phyloP scores from a whole-genome alignment of 257 asterid genomes.

The Solanum neorickii region DNA sequence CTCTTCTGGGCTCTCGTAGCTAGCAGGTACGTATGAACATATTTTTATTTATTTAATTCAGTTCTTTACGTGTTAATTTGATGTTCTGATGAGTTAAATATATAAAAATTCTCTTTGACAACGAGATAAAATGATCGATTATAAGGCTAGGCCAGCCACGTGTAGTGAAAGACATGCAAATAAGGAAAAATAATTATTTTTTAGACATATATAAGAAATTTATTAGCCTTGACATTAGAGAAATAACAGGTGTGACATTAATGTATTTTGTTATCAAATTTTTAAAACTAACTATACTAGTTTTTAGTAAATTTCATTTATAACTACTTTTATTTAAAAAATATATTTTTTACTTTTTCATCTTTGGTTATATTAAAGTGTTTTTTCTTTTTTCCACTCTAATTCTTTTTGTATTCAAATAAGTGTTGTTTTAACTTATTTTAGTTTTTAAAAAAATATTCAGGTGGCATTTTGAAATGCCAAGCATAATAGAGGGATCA shows the following conservation, averaged over 20 bases:
- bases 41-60: not conserved
- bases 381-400: not conserved
- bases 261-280: not conserved
- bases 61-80: not conserved
- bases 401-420: too few relatives aligned
- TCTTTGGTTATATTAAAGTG: not conserved
- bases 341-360: too few relatives aligned
- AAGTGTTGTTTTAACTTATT: too few relatives aligned
- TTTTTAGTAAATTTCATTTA: not conserved
- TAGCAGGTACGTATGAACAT: conserved; percentile 17
- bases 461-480: conserved; percentile 53
- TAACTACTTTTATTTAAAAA: not conserved
- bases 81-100: not conserved
- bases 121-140: not conserved
- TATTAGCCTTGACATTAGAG: not conserved
- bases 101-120: not conserved
- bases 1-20: conserved; percentile 50
- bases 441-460: not conserved
- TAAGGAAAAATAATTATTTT: not conserved
- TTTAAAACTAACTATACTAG: not conserved
- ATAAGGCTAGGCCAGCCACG: not conserved
- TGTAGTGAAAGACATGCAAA: not conserved
- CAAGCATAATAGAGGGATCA: conserved; percentile 41
- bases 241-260: not conserved
- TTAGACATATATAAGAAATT: not conserved